Percentiles rank a stretch among this genome's conserved stretches.
These are phyloP conservation scores for Termitomyces sp. DNA, from an alignment of 768 basidiomycete species.

Conservation along the genomic window DNA sequence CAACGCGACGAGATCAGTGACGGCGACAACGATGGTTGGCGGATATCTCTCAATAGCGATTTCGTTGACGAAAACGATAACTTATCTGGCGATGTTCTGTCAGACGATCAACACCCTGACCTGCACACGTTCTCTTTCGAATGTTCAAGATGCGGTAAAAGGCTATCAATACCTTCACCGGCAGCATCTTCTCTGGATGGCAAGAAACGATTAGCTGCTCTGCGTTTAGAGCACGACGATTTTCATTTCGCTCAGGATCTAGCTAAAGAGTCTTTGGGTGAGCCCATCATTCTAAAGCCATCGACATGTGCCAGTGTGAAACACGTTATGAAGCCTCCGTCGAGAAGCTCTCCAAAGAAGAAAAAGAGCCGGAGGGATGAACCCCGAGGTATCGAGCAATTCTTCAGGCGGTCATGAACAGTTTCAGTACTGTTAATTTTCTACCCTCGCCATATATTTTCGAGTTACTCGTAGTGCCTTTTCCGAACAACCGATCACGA, in stretches of 20 bases:
- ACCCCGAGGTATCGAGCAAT: conserved; percentile 16
- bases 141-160: conserved; percentile 58
- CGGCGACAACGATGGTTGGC: conserved; percentile 10
- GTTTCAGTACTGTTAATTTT: not conserved
- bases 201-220: conserved; percentile 33
- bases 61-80: not conserved
- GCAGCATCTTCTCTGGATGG: conserved; percentile 24
- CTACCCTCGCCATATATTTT: not conserved
- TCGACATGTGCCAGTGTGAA: conserved; percentile 1
- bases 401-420: conserved; percentile 13
- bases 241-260: conserved; percentile 87
- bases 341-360: conserved; percentile 13
- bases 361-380: conserved; percentile 16
- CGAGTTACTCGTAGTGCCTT: not conserved
- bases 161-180: conserved; percentile 28
- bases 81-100: not conserved
- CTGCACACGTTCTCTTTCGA: conserved; percentile 35
- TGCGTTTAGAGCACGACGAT: conserved; percentile 77
- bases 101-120: not conserved
- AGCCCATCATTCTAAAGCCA: conserved; percentile 12
- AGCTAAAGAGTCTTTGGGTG: conserved; percentile 37
- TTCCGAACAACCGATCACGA: not conserved
- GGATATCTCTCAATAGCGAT: not conserved
- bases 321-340: conserved; percentile 1
- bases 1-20: conserved; percentile 27